Evolutionary conservation across 306 rosid species (phyloP).

Genomic region (Corylus heterophylla): DNA sequence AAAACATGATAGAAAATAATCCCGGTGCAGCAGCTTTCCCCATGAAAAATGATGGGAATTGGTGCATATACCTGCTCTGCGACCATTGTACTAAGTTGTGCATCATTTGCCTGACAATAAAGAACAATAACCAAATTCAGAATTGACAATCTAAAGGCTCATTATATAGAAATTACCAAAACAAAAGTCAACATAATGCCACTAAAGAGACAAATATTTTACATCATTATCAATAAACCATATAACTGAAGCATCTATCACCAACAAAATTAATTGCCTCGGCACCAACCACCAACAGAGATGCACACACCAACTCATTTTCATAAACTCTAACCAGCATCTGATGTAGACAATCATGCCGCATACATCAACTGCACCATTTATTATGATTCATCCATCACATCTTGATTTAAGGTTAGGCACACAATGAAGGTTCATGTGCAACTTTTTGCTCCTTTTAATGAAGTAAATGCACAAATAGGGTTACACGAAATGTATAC

Average conservation of each 20-base stretch:
- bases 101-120: constrained; percentile 88
- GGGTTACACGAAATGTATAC: not conserved
- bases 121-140: constrained; percentile 30
- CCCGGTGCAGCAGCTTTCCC: constrained; percentile 4
- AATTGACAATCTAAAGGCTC: constrained; percentile 11
- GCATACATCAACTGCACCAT: not conserved
- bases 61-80: constrained; percentile 72
- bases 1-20: constrained; percentile 19
- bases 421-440: not conserved
- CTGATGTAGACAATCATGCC: not conserved
- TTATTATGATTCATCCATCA: not conserved
- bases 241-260: not conserved
- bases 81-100: constrained; percentile 98
- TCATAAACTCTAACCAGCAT: not conserved
- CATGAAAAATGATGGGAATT: constrained; percentile 3
- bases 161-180: not conserved
- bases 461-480: not conserved
- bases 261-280: not conserved
- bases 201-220: not conserved
- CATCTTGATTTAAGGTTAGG: not conserved
- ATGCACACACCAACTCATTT: not conserved
- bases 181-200: constrained; percentile 9
- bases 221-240: not conserved
- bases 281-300: not conserved
- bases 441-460: not conserved